Conservation (phyloP, 495 filamentous ascomycete genomes). For the Astrothelium macrocarpum region DNA sequence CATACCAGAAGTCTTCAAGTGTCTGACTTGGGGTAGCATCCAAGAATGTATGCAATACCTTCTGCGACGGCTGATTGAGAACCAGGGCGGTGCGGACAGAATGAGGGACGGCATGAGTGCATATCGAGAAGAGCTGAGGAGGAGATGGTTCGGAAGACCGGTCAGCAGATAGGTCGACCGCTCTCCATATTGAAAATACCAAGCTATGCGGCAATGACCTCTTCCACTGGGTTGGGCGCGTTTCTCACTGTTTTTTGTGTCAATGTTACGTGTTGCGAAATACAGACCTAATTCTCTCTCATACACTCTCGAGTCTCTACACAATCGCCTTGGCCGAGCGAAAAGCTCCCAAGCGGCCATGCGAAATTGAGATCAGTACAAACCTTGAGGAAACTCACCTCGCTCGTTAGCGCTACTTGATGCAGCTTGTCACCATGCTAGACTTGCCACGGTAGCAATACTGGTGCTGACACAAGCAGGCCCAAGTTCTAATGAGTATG, state of each 20-base stretch:
- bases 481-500: background rate
- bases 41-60: slow-evolving; percentile 34
- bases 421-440: background rate
- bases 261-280: background rate
- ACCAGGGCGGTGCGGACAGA: slow-evolving; percentile 31
- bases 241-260: background rate
- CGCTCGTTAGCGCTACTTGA: background rate
- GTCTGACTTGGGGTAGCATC: slow-evolving; percentile 33
- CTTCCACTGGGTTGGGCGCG: background rate
- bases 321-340: background rate
- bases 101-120: slow-evolving; percentile 23
- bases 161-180: background rate
- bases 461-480: background rate
- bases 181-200: background rate
- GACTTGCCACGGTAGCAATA: background rate
- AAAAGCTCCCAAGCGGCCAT: background rate
- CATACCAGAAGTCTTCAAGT: slow-evolving; percentile 32
- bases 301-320: background rate
- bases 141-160: slow-evolving; percentile 8
- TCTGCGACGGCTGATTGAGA: slow-evolving; percentile 32
- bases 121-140: slow-evolving; percentile 23
- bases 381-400: background rate
- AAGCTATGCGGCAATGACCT: background rate
- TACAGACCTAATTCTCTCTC: background rate
- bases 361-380: background rate